Evolutionary conservation across 2,329 filamentous ascomycete genomes (phyloP).

Genomic region (Pseudocercospora fuligena): DNA sequence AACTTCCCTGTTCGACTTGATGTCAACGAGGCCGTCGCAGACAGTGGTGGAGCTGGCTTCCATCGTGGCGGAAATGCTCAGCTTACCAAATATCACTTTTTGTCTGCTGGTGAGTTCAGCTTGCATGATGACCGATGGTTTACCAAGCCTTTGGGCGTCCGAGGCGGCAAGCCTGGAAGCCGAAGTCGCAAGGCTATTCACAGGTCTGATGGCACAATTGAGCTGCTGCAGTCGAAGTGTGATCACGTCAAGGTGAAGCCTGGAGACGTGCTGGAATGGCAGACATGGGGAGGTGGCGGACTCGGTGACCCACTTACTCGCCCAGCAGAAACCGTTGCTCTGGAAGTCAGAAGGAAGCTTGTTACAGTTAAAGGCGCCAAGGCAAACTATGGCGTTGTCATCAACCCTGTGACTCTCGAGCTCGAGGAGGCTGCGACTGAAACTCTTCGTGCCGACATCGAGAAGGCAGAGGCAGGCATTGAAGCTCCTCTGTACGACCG

Average conservation of each 20-base stretch:
- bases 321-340: constrained; percentile 33
- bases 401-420: constrained; percentile 30
- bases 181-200: constrained; percentile 33
- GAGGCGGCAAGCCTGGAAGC: constrained; percentile 34
- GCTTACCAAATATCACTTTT: constrained; percentile 33
- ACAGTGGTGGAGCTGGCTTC: constrained; percentile 34
- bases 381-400: constrained; percentile 31
- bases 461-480: constrained; percentile 32
- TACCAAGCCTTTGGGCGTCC: constrained; percentile 34
- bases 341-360: constrained; percentile 33
- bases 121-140: constrained; percentile 36
- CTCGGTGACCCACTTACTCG: constrained; percentile 33
- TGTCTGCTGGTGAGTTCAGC: constrained; percentile 34
- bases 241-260: constrained; percentile 36
- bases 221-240: constrained; percentile 31
- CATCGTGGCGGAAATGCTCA: constrained; percentile 34
- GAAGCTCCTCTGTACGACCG: constrained; percentile 31
- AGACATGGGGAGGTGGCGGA: constrained; percentile 35
- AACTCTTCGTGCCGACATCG: constrained; percentile 31
- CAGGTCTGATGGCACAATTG: constrained; percentile 22
- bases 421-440: constrained; percentile 30
- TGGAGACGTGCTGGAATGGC: constrained; percentile 34
- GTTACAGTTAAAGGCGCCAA: constrained; percentile 32
- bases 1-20: constrained; percentile 36
- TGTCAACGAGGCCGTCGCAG: constrained; percentile 36